These are phyloP conservation scores for Lachancea lanzarotensis DNA, from an alignment of 805 yeast species.

Conservation along the genomic window DNA sequence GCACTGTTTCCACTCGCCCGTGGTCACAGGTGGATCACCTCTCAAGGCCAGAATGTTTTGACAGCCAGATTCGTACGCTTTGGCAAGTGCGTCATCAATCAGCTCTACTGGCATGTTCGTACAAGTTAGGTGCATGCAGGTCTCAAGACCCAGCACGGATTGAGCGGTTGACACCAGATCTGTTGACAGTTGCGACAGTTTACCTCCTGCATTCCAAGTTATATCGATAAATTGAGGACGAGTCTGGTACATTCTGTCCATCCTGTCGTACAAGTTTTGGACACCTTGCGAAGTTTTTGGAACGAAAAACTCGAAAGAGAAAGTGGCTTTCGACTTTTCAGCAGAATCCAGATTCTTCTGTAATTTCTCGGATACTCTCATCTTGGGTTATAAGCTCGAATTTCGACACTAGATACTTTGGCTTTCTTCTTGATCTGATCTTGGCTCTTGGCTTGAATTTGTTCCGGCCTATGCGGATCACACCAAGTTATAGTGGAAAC, in stretches of 20 bases:
- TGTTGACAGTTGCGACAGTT: conserved; percentile 67
- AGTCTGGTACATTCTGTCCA: conserved; percentile 90
- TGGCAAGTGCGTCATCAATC: conserved; percentile 77
- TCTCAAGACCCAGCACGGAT: conserved; percentile 83
- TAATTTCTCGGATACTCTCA: conserved; percentile 39
- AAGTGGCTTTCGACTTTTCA: conserved; percentile 42
- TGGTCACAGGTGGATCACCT: conserved; percentile 85
- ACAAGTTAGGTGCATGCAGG: conserved; percentile 97
- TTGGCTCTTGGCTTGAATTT: too few relatives aligned
- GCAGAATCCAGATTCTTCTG: conserved; percentile 25
- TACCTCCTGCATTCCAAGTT: conserved; percentile 96
- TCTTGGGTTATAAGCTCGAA: conserved; percentile 8
- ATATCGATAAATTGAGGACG: conserved; percentile 90
- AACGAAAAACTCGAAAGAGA: conserved; percentile 93
- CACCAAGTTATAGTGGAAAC: too few relatives aligned
- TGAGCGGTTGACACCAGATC: conserved; percentile 91
- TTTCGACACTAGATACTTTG: neutral
- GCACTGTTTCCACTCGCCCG: conserved; percentile 36
- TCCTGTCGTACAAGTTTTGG: conserved; percentile 89
- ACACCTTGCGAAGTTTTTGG: conserved; percentile 98
- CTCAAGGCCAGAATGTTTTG: conserved; percentile 90
- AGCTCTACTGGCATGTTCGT: conserved; percentile 82
- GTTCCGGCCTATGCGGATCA: too few relatives aligned
- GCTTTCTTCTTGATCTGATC: neutral
- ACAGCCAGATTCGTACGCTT: conserved; percentile 88